Base-by-base conservation (phyloP, 257 asterid species). In the Gynochthodes officinalis region DNA sequence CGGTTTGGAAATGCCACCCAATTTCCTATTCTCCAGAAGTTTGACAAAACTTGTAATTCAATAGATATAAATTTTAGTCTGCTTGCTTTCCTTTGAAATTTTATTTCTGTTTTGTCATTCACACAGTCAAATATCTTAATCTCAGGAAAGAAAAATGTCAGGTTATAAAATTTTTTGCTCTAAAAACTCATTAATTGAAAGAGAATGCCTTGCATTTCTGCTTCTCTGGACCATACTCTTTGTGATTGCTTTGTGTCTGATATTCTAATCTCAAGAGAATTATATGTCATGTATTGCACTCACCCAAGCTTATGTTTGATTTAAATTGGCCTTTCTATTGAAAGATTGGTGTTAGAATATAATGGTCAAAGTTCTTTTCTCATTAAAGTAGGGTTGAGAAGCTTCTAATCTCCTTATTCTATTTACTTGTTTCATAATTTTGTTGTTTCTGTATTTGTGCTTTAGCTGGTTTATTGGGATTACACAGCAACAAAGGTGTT, bases 381-480 rank as follows among this genome's bases (percentile, higher is more conserved):
- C 15, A 5, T 27, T 19, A 12, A 14, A 23, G 60, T 28, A 39
- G 12, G 25, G 30, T 4, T 49, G n/a, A 40, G 48, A 48, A 40
- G 48, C 18, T 61, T n/a, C 28, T 46, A 5, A 10, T 19, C 18
- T 37, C 43, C 39, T 19, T 30, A 11, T 27, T 30, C 43, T 52
- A 48, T 18, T 52, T 33, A 64, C 50, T 59, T 23, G 58, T 11
- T 70, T 63, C 28, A 39, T 67, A 39, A 63, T 69, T 80, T 63
- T 75, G 46, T 64, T 78, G 43, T 63, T 79, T 64, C 13, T 33
- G 4, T 32, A 4, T 46, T 35, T 68, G 32, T 59, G 1, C 75
- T 82, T 65, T 77, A 94, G 98, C 78, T 89, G 84, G 96, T 94
- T 53, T 83, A 76, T 77, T 94, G 98, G 98, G 98, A 94, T 79